phyloP scores from a whole-genome alignment of 208 protist genomes.

The Acanthamoeba royreba region DNA sequence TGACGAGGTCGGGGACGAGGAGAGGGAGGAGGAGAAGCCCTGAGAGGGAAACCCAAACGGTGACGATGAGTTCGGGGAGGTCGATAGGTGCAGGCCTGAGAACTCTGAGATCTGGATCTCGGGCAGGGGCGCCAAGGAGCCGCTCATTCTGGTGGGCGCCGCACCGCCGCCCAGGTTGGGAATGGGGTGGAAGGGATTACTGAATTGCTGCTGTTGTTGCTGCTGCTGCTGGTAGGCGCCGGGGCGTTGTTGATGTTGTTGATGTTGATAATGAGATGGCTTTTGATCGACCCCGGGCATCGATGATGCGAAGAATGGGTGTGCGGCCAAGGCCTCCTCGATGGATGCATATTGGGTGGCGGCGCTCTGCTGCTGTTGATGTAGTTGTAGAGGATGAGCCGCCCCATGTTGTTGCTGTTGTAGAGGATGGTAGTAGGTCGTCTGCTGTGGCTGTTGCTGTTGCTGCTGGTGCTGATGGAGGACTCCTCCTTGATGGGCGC shows the following conservation, averaged over 20 bases:
- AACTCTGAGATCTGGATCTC: constrained; percentile 22
- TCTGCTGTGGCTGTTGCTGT: no score
- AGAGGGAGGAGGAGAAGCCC: neutral
- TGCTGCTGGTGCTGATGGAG: no score
- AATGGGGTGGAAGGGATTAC: no score
- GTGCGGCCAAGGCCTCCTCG: neutral
- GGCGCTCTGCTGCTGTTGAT: neutral
- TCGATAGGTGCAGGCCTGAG: neutral
- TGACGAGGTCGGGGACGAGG: neutral
- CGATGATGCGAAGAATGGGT: neutral
- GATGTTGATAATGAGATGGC: neutral
- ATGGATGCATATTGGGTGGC: neutral
- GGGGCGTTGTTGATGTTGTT: neutral
- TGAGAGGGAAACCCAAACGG: no score
- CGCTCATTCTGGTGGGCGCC: no score
- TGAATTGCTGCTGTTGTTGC: no score
- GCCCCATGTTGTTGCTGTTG: no score
- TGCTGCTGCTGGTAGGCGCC: neutral
- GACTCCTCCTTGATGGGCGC: no score
- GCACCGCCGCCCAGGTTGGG: no score
- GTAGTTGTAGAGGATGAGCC: neutral
- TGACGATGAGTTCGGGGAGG: neutral
- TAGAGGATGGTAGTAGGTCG: no score
- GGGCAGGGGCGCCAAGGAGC: neutral
- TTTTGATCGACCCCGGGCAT: neutral